Evolutionary conservation across 2,329 filamentous ascomycete species (phyloP).

Genomic region (Ambrosiella beaveri): DNA sequence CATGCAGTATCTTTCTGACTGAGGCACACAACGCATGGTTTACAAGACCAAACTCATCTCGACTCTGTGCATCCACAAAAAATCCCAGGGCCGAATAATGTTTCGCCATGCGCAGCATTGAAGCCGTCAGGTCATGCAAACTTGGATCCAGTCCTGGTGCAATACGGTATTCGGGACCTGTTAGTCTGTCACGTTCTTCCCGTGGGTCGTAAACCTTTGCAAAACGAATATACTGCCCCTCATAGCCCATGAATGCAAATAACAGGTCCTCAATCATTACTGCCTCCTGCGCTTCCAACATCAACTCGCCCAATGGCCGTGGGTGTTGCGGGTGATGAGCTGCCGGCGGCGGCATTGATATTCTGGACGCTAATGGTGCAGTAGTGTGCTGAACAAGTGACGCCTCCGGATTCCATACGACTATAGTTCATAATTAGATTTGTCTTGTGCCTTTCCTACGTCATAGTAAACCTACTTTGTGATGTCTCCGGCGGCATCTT

Average conservation of each 20-base stretch:
- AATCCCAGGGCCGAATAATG: conserved; percentile 83
- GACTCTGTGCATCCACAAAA: conserved; percentile 86
- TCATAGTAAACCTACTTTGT: conserved; percentile 26
- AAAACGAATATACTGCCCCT: conserved; percentile 93
- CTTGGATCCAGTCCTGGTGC: conserved; percentile 77
- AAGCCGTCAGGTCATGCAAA: conserved; percentile 66
- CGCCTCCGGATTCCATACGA: conserved; percentile 64
- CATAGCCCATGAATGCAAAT: conserved; percentile 94
- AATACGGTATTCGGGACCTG: conserved; percentile 67
- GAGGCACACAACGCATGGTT: conserved; percentile 95
- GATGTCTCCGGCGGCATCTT: conserved; percentile 30
- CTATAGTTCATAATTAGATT: conserved; percentile 16
- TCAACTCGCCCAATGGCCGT: conserved; percentile 54
- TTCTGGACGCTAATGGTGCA: conserved; percentile 52
- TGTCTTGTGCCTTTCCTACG: too few relatives aligned
- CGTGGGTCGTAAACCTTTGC: conserved; percentile 64
- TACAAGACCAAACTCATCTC: conserved; percentile 82
- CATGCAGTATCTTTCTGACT: conserved; percentile 76
- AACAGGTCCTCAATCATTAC: conserved; percentile 78
- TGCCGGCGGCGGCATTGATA: conserved; percentile 49
- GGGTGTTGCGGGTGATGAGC: conserved; percentile 51
- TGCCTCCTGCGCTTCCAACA: conserved; percentile 67
- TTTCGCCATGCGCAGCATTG: conserved; percentile 86
- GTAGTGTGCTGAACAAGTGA: conserved; percentile 50
- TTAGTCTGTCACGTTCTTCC: conserved; percentile 71